These are phyloP conservation scores for Erythrobasidium hasegawianum DNA, from an alignment of 1,284 basidiomycete species.

Conservation along the genomic window DNA sequence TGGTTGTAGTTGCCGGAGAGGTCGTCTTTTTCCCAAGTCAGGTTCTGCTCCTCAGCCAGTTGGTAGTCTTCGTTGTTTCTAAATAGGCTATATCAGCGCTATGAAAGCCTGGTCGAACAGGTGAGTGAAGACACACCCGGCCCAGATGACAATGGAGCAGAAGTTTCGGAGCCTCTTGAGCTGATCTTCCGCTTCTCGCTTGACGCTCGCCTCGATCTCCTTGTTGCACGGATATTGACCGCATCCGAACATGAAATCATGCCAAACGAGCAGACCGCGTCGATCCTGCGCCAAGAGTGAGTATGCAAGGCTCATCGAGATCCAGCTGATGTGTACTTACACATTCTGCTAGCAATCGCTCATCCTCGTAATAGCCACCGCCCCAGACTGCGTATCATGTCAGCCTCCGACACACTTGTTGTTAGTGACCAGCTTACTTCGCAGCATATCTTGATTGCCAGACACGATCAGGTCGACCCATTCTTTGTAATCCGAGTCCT, in stretches of 20 bases:
- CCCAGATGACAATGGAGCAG: slow-evolving; percentile 77
- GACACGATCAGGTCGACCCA: slow-evolving; percentile 70
- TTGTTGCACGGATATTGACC: slow-evolving; percentile 75
- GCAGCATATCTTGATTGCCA: slow-evolving; percentile 59
- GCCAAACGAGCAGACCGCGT: slow-evolving; percentile 70
- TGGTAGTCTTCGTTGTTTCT: slow-evolving; percentile 84
- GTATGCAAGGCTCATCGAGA: too few species aligned
- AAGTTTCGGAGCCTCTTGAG: slow-evolving; percentile 70
- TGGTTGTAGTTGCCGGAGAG: slow-evolving; percentile 34
- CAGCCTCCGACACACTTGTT: slow-evolving; percentile 52
- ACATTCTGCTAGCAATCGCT: too few species aligned
- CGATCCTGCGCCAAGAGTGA: background rate
- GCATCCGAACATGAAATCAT: slow-evolving; percentile 80
- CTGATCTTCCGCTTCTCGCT: slow-evolving; percentile 67
- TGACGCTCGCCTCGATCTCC: slow-evolving; percentile 63
- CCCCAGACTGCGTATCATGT: background rate
- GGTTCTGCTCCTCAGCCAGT: slow-evolving; percentile 67
- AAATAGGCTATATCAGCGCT: too few species aligned
- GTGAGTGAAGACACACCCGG: slow-evolving; percentile 53
- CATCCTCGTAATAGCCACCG: too few species aligned
- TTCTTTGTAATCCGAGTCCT: slow-evolving; percentile 59
- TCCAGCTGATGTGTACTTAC: too few species aligned
- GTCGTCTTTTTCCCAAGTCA: slow-evolving; percentile 60
- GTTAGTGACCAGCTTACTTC: slow-evolving; percentile 2
- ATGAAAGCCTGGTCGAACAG: slow-evolving; percentile 32